A percentile compares a stretch with the other conserved stretches of the same genome.
Evolutionary conservation across 352 stramenopile species (phyloP).

Genomic region (Pythium sp.): DNA sequence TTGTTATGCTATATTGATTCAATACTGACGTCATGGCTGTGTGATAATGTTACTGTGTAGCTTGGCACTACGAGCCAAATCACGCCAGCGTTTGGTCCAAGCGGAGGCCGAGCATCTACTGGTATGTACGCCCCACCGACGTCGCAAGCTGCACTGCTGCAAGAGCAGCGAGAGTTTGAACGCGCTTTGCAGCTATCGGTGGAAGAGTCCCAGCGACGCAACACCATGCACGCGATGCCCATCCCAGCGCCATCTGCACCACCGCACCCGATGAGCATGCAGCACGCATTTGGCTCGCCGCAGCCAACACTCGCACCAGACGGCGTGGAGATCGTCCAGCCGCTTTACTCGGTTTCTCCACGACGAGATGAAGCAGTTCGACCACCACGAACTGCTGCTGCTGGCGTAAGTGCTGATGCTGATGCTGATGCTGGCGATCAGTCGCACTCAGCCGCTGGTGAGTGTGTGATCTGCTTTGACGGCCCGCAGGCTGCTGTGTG

Average conservation of each 20-base stretch:
- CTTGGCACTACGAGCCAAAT: conserved; percentile 23
- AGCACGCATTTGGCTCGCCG: conserved; percentile 26
- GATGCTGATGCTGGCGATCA: conserved; percentile 9
- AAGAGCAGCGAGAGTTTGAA: conserved; percentile 61
- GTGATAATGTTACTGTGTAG: conserved; percentile 12
- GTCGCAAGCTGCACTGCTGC: conserved; percentile 24
- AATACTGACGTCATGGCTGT: background rate
- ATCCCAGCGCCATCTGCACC: conserved; percentile 32
- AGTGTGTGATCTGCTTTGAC: conserved; percentile 87
- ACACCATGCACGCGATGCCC: background rate
- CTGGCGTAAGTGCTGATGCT: background rate
- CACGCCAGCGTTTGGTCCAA: conserved; percentile 21
- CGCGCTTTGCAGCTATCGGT: conserved; percentile 53
- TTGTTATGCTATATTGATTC: background rate
- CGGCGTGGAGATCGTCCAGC: conserved; percentile 81
- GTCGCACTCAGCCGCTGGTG: conserved; percentile 17
- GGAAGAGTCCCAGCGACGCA: conserved; percentile 41
- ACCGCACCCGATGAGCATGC: conserved; percentile 20
- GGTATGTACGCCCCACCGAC: conserved; percentile 1
- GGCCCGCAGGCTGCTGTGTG: conserved; percentile 68
- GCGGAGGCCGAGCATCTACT: conserved; percentile 1
- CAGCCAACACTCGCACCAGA: conserved; percentile 53
- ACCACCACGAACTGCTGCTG: background rate
- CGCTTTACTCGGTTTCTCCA: conserved; percentile 18
- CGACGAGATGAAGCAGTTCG: background rate